Base-by-base conservation (phyloP, 768 basidiomycete genomes). In the Boletus vermiculosoides region DNA sequence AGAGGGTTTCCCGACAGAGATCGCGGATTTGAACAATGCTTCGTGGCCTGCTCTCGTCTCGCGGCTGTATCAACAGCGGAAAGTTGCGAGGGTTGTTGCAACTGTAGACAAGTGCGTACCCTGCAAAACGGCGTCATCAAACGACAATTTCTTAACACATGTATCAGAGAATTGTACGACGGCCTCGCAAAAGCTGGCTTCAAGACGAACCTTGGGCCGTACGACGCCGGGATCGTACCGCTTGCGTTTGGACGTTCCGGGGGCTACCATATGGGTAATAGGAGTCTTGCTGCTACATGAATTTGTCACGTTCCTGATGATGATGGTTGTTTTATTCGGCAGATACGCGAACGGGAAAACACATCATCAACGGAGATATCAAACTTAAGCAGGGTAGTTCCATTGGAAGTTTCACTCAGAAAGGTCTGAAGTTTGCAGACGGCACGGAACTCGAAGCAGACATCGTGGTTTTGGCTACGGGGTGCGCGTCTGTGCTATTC, bases 301-400 rank as follows among this genome's bases (percentile, higher is more conserved):
- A 30, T 31, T n/a, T 41, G 1, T 36, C 15, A 8, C 52, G 22
- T 16, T 39, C 20, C 30, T 45, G 54, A 45, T 5, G 22, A 28
- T 30, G 39, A 22, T 7, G 18, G 36, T 37, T 15, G 7, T 16
- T 40, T 30, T 18, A 30, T 30, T 46, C n/a, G 20, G n/a, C 49
- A 66, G 65, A 65, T 18, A 65, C 63, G 16, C 74, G 73, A 30
- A 72, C 72, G 2, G 73, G 74, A 22, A 67, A 77, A 54, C 61
- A 76, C 51, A 77, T 80, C 58, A 68, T 70, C 25, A 73, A 77
- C 34, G 77, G 78, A 22, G 66, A 72, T 50, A 77, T 81, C 71
- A 78, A 77, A 63, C 62, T 79, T 61, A 77, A 77, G 67, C 75
- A 73, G 56, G 77, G 74, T 25, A 57, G 65, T 11, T n/a, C 45